These are phyloP conservation scores for Irpex sp. DNA, from an alignment of 1,284 basidiomycete genomes.

Conservation along the genomic window DNA sequence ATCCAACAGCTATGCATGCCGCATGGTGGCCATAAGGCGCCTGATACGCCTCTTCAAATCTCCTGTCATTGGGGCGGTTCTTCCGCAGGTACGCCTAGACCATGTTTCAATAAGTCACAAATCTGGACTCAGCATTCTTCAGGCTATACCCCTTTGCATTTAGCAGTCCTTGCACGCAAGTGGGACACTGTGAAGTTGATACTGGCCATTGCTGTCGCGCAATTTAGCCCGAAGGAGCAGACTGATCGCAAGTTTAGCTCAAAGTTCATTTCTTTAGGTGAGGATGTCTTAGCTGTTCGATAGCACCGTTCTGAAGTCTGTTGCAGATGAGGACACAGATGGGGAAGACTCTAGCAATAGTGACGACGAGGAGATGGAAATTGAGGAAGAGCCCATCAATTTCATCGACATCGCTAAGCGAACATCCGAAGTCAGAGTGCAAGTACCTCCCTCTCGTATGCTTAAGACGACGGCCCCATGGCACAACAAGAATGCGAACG, in stretches of 20 bases:
- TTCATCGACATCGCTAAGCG: conserved; percentile 51
- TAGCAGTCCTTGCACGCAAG: conserved; percentile 41
- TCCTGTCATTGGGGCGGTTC: conserved; percentile 25
- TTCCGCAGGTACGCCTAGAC: background rate
- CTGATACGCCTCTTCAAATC: conserved; percentile 38
- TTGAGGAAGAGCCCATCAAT: conserved; percentile 31
- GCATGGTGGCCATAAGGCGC: conserved; percentile 21
- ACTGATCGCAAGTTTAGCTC: conserved; percentile 29
- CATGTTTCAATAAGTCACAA: background rate
- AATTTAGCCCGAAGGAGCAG: conserved; percentile 40
- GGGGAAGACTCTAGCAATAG: conserved; percentile 15
- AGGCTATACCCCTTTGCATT: conserved; percentile 45
- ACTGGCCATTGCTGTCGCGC: conserved; percentile 47
- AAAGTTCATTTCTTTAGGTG: conserved; percentile 33
- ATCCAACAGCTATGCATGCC: conserved; percentile 49
- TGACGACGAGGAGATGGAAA: conserved; percentile 28
- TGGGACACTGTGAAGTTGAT: conserved; percentile 55
- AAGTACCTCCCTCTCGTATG: conserved; percentile 34
- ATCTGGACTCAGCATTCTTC: background rate
- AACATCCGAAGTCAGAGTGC: conserved; percentile 37
- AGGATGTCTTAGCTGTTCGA: conserved; percentile 1
- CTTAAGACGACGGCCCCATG: conserved; percentile 22
- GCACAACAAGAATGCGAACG: conserved; percentile 11
- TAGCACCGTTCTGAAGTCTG: background rate
- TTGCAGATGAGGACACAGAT: conserved; percentile 1